A percentile compares a stretch with the other conserved stretches of the same genome.
Conservation (phyloP, 2,329 filamentous ascomycete genomes). For the Westerdykella sp. region DNA sequence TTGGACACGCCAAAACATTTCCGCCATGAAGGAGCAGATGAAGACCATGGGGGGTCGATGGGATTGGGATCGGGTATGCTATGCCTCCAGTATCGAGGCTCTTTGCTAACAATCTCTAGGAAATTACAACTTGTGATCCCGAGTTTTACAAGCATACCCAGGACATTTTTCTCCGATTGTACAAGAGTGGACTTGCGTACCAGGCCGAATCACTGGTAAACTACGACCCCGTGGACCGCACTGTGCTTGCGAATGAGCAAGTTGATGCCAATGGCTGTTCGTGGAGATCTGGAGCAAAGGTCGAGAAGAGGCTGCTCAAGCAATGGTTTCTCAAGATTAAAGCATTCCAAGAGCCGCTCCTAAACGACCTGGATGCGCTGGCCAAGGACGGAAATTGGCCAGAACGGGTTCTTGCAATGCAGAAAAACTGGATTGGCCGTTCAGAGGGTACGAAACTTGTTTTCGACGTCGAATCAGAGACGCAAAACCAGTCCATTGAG, state of each 20-base stretch:
- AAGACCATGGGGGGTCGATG: slow-evolving; percentile 72
- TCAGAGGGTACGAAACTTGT: slow-evolving; percentile 66
- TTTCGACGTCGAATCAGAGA: slow-evolving; percentile 55
- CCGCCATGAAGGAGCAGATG: slow-evolving; percentile 77
- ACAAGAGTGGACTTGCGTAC: slow-evolving; percentile 70
- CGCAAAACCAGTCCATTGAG: slow-evolving; percentile 50
- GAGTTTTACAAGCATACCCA: slow-evolving; percentile 88
- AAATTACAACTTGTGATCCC: slow-evolving; percentile 77
- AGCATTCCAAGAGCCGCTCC: slow-evolving; percentile 64
- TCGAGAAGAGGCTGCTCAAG: slow-evolving; percentile 70
- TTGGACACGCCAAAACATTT: slow-evolving; percentile 78
- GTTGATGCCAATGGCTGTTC: slow-evolving; percentile 80
- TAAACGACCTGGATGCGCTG: slow-evolving; percentile 64
- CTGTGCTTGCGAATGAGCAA: slow-evolving; percentile 87
- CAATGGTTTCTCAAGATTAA: slow-evolving; percentile 92
- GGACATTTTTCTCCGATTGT: slow-evolving; percentile 71
- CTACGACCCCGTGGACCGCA: slow-evolving; percentile 84
- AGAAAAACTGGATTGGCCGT: slow-evolving; percentile 81
- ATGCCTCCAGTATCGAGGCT: neutral
- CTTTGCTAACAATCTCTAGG: slow-evolving; percentile 45
- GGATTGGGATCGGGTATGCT: slow-evolving; percentile 71
- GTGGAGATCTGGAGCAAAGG: slow-evolving; percentile 80
- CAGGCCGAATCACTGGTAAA: slow-evolving; percentile 80
- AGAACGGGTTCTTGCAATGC: slow-evolving; percentile 73
- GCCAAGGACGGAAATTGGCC: slow-evolving; percentile 65